phyloP scores from a whole-genome alignment of 257 asterid genomes.

The Solanum pennellii region DNA sequence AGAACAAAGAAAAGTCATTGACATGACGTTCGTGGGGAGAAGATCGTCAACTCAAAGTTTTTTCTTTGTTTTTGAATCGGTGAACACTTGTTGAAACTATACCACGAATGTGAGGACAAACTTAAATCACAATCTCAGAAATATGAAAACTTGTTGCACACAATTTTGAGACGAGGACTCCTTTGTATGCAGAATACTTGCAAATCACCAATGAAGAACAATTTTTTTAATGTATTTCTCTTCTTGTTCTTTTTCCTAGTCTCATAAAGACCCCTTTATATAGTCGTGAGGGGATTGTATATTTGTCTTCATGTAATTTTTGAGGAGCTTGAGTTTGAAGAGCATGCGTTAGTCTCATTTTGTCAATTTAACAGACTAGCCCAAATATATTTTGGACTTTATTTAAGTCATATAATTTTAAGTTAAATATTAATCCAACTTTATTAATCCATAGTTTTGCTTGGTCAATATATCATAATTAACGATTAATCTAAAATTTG shows the following conservation, averaged over 20 bases:
- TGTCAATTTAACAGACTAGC: background rate
- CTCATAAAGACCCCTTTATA: background rate
- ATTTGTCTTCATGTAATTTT: background rate
- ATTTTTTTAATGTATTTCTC: background rate
- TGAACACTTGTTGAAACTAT: background rate
- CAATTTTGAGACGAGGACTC: background rate
- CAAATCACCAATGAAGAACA: background rate
- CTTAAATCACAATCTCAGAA: background rate
- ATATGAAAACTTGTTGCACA: background rate
- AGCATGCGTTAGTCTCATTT: background rate
- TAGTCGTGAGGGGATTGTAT: background rate
- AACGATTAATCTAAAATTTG: no score
- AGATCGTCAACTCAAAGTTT: background rate
- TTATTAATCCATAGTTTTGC: background rate
- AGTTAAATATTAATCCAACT: no score
- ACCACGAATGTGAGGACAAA: background rate
- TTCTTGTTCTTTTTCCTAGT: background rate
- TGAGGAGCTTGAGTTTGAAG: background rate
- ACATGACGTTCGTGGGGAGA: background rate
- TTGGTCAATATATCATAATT: background rate
- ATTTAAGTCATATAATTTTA: background rate
- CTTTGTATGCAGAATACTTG: background rate
- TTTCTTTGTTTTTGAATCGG: background rate
- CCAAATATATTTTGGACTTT: background rate
- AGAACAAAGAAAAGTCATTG: background rate